Evolutionary conservation across 306 rosid species (phyloP), one percentile per base, ranked within the genome.

Genomic region (Cicer pinnatifidum): DNA sequence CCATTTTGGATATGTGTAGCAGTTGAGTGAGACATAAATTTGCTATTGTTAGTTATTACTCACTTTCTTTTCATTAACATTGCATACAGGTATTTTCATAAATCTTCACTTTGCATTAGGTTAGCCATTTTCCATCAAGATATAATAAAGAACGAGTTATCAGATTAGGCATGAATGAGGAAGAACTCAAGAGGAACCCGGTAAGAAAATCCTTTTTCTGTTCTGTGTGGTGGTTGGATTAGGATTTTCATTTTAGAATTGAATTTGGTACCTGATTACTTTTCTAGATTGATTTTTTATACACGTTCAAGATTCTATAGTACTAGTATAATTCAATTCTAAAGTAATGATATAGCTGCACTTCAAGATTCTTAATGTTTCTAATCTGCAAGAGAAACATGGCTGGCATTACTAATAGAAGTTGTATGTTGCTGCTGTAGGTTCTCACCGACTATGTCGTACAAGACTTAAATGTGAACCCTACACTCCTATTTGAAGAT

Each of bases 51-150:
- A 52, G 72, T 66, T 46, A 5, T 48, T 35, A 46, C 52, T 19
- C 61, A 9, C 11, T 41, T 53, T 77, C 20, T 79, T 37, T 54
- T 63, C 13, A 67, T 7, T 72, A 60, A 19, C 20, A 16, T 54
- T 56, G 70, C 44, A 35, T 54, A 47, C 15, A 3, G 57, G 12
- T 57, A 37, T 69, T 65, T 23, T 61, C 72, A 74, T 53, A 28
- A 60, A 57, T 72, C 43, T 72, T 64, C 44, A 39, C 75, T 58
- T 79, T 77, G 62, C 41, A 69, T 78, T 84, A 91, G 97, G 88
- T 91, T 81, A 91, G 95, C 85, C 97, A 91, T 80, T 91, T 91
- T 77, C 95, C 97, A 33, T 23, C 89, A 1, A 91, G 95, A 69
- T 91, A 86, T 95, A 87, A 86, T 83, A 91, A 91, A 87, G 95